Percentiles rank a stretch among this genome's conserved stretches.
These are phyloP conservation scores for Phlebopus sp. DNA, from an alignment of 1,284 basidiomycete genomes.

Conservation along the genomic window DNA sequence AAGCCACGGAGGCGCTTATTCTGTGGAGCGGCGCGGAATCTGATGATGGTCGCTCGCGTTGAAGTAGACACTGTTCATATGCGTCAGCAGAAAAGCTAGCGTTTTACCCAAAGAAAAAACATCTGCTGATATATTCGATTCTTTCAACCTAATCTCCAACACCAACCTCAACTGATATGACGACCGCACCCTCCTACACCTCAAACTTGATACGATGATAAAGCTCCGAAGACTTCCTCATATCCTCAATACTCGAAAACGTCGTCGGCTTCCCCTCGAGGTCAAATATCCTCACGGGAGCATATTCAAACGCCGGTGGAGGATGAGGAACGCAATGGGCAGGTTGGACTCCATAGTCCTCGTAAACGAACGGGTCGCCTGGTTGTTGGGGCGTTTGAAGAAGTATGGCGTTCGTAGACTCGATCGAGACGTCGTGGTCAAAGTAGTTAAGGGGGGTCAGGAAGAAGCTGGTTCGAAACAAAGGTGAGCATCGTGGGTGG, in stretches of 20 bases:
- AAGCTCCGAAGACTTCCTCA: conserved; percentile 42
- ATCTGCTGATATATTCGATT: neutral
- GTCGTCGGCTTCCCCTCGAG: conserved; percentile 35
- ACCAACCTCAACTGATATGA: too few relatives aligned
- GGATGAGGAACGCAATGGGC: conserved; percentile 44
- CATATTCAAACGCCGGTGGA: conserved; percentile 45
- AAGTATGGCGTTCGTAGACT: conserved; percentile 53
- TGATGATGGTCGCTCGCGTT: too few relatives aligned
- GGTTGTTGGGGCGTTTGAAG: conserved; percentile 40
- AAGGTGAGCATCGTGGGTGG: neutral
- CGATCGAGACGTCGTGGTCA: conserved; percentile 58
- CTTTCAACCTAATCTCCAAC: neutral
- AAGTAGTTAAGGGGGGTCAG: conserved; percentile 64
- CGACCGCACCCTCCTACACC: conserved; percentile 20
- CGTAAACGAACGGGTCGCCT: conserved; percentile 40
- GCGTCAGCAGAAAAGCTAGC: too few relatives aligned
- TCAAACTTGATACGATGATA: conserved; percentile 42
- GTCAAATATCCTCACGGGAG: conserved; percentile 33
- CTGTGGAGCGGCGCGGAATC: too few relatives aligned
- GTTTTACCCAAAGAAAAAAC: too few relatives aligned
- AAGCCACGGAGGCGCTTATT: too few relatives aligned
- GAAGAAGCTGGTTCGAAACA: conserved; percentile 46
- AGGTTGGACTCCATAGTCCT: conserved; percentile 53
- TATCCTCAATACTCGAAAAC: conserved; percentile 36
- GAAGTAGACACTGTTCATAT: too few relatives aligned